phyloP scores from a whole-genome alignment of 2,329 filamentous ascomycete genomes.

The Aspergillus carbonarius region DNA sequence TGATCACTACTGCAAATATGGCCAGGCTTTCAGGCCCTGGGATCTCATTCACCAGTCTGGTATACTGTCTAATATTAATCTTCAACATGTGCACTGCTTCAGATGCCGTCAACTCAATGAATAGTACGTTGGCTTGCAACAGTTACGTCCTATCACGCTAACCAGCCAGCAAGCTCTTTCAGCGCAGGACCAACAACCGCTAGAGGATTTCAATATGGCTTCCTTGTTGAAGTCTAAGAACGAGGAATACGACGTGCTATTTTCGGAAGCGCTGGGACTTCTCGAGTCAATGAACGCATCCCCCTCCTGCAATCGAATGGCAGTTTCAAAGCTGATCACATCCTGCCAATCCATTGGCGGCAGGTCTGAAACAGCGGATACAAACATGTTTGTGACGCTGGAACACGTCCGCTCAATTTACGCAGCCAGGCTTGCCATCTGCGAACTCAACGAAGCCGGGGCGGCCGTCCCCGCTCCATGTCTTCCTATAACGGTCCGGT shows the following conservation, averaged over 20 bases:
- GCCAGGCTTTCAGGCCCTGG: background rate
- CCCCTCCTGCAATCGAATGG: slow-evolving; percentile 55
- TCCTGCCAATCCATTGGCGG: slow-evolving; percentile 54
- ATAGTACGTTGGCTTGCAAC: slow-evolving; percentile 1
- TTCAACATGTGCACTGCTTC: background rate
- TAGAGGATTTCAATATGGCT: slow-evolving; percentile 26
- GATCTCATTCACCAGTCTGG: background rate
- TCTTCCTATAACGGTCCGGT: slow-evolving; percentile 46
- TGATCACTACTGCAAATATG: background rate
- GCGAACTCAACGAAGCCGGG: slow-evolving; percentile 58
- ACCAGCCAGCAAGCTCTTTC: slow-evolving; percentile 4
- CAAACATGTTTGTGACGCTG: slow-evolving; percentile 32
- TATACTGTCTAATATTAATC: background rate
- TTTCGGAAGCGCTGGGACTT: slow-evolving; percentile 44
- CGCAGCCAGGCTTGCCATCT: slow-evolving; percentile 62
- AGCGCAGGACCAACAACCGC: slow-evolving; percentile 7
- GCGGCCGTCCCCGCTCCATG: slow-evolving; percentile 54
- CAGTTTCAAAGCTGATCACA: slow-evolving; percentile 52
- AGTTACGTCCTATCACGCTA: background rate
- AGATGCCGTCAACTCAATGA: background rate
- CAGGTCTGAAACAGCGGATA: slow-evolving; percentile 23
- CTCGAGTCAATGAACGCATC: slow-evolving; percentile 47
- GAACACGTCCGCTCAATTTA: slow-evolving; percentile 57
- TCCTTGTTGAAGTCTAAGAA: slow-evolving; percentile 26
- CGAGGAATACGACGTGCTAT: slow-evolving; percentile 35